These are phyloP conservation scores for Naganishia onofrii DNA, from an alignment of 768 basidiomycete species.

Conservation along the genomic window DNA sequence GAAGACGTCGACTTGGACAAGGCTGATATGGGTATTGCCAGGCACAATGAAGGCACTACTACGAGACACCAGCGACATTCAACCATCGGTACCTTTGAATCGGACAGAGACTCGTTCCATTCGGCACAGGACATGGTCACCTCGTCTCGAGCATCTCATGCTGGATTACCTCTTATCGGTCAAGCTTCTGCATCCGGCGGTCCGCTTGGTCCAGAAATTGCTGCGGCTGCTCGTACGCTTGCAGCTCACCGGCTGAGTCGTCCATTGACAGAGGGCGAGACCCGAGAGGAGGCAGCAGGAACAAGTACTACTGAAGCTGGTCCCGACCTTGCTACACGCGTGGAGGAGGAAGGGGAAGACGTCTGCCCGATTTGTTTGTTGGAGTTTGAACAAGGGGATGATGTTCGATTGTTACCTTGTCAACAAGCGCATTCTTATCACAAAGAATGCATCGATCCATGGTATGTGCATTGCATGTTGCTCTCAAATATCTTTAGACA, in stretches of 20 bases:
- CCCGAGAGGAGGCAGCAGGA: not conserved
- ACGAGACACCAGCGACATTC: conserved; percentile 6
- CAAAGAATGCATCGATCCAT: conserved; percentile 79
- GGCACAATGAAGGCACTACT: not conserved
- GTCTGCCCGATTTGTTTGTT: conserved; percentile 93
- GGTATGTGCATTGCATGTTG: conserved; percentile 35
- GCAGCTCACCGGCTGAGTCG: conserved; percentile 20
- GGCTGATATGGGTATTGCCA: not conserved
- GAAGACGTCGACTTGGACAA: conserved; percentile 16
- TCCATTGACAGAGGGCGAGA: not conserved
- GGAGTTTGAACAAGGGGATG: conserved; percentile 91
- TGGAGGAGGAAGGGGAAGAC: conserved; percentile 68
- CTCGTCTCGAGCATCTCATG: conserved; percentile 12
- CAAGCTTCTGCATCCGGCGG: not conserved
- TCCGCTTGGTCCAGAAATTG: conserved; percentile 28
- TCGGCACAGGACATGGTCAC: conserved; percentile 21
- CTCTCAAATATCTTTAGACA: not conserved
- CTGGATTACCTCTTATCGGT: not conserved
- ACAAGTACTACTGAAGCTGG: not conserved
- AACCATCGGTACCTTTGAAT: not conserved
- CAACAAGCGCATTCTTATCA: conserved; percentile 90
- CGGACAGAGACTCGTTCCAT: conserved; percentile 26
- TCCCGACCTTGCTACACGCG: not conserved
- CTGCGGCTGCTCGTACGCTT: conserved; percentile 29
- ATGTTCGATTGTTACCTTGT: conserved; percentile 83